Conservation (phyloP, 2,329 filamentous ascomycete genomes). For the Curvularia spicifera region DNA sequence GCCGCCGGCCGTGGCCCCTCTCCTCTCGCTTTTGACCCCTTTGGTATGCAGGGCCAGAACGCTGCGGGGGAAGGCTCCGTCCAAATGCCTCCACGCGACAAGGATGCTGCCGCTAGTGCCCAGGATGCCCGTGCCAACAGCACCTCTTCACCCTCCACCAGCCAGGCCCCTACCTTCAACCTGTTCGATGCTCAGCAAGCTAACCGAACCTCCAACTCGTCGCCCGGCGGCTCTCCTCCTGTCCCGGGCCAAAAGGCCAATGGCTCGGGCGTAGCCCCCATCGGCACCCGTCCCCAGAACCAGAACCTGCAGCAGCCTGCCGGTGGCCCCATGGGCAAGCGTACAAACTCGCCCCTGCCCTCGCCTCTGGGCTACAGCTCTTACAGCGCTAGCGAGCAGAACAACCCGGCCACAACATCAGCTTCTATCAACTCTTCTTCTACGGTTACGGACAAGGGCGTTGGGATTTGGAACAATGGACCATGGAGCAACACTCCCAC, state of each 20-base stretch:
- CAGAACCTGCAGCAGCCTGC: slow-evolving; percentile 62
- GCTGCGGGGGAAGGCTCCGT: slow-evolving; percentile 59
- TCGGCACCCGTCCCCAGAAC: slow-evolving; percentile 80
- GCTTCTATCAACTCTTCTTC: slow-evolving; percentile 64
- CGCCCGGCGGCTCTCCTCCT: slow-evolving; percentile 81
- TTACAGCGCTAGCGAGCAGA: slow-evolving; percentile 65
- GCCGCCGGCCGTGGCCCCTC: slow-evolving; percentile 74
- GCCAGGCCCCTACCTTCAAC: slow-evolving; percentile 58
- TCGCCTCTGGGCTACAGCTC: slow-evolving; percentile 75
- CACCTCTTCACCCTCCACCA: slow-evolving; percentile 81
- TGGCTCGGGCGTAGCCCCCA: slow-evolving; percentile 79
- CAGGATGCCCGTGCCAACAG: slow-evolving; percentile 78
- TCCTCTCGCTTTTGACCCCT: slow-evolving; percentile 79
- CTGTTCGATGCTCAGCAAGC: slow-evolving; percentile 66
- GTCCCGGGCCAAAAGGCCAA: slow-evolving; percentile 66
- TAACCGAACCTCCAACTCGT: slow-evolving; percentile 83
- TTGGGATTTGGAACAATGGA: slow-evolving; percentile 73
- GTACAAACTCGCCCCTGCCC: slow-evolving; percentile 87
- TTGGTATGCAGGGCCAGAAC: slow-evolving; percentile 60
- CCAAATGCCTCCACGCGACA: slow-evolving; percentile 59
- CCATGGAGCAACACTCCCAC: slow-evolving; percentile 77
- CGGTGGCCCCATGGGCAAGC: slow-evolving; percentile 73
- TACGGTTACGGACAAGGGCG: slow-evolving; percentile 53
- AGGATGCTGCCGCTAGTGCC: slow-evolving; percentile 54
- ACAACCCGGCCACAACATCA: slow-evolving; percentile 56